These are phyloP conservation scores for Blepharisma japonicum DNA, from an alignment of 73 alveolate genomes.

Conservation along the genomic window DNA sequence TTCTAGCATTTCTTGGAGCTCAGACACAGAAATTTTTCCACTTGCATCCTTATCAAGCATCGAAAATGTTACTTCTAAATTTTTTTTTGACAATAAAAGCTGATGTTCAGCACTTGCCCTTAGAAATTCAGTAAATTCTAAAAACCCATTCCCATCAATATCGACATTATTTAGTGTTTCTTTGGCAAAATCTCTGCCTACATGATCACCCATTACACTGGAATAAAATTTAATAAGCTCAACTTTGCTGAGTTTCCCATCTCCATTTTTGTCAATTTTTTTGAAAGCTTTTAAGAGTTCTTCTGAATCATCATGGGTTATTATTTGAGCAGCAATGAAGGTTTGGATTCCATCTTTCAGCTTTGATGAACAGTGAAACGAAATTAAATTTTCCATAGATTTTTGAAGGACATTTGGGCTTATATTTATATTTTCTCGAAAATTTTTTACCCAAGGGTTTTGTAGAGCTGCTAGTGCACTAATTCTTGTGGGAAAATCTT, in stretches of 20 bases:
- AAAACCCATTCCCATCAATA: neutral
- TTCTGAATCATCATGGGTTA: neutral
- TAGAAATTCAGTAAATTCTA: conserved; percentile 16
- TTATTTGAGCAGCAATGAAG: neutral
- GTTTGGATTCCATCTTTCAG: conserved; percentile 21
- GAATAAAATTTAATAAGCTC: conserved; percentile 11
- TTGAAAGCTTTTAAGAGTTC: conserved; percentile 5
- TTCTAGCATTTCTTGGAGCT: conserved; percentile 3
- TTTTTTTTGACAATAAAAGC: neutral
- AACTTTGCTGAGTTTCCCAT: conserved; percentile 1
- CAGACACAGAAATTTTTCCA: neutral
- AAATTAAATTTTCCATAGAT: neutral
- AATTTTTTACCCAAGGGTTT: neutral
- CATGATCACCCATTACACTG: neutral
- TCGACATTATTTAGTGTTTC: neutral
- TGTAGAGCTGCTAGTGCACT: neutral
- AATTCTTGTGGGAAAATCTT: neutral
- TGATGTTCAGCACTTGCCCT: neutral
- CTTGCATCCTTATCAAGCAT: conserved; percentile 1
- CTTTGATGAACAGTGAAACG: neutral
- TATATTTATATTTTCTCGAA: neutral
- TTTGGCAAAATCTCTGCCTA: neutral
- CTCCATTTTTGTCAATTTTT: conserved; percentile 3
- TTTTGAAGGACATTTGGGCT: neutral
- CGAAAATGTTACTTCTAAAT: neutral